These are phyloP conservation scores for Colletotrichum theobromicola DNA, from an alignment of 2,329 filamentous ascomycete genomes.

Conservation along the genomic window DNA sequence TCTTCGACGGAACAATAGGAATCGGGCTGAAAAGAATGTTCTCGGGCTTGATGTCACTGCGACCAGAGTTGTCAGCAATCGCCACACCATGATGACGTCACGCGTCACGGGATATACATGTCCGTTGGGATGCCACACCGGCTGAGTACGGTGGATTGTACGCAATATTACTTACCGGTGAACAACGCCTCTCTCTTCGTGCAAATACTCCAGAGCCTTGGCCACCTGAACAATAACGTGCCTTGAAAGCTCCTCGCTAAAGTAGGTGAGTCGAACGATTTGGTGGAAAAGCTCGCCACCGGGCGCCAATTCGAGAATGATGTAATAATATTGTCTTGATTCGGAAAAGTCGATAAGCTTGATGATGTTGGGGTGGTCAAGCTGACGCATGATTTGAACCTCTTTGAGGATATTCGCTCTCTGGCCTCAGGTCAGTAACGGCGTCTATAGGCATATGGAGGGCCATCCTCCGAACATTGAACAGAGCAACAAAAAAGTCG, in stretches of 20 bases:
- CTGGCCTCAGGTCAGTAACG: slow-evolving; percentile 54
- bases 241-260: slow-evolving; percentile 92
- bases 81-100: slow-evolving; percentile 32
- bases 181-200: slow-evolving; percentile 93
- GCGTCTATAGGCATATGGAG: neutral
- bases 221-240: slow-evolving; percentile 96
- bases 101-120: neutral
- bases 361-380: slow-evolving; percentile 96
- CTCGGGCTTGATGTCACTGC: slow-evolving; percentile 96
- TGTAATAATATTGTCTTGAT: slow-evolving; percentile 95
- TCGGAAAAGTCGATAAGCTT: slow-evolving; percentile 94
- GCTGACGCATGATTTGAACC: slow-evolving; percentile 96
- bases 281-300: slow-evolving; percentile 98
- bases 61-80: neutral
- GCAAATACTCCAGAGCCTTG: slow-evolving; percentile 90
- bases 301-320: slow-evolving; percentile 91
- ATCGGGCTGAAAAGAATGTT: slow-evolving; percentile 93
- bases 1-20: slow-evolving; percentile 79
- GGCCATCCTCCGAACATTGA: slow-evolving; percentile 21
- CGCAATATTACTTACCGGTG: slow-evolving; percentile 77
- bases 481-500: slow-evolving; percentile 29
- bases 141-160: too few species aligned
- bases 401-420: slow-evolving; percentile 98
- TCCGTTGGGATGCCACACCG: neutral
- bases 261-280: slow-evolving; percentile 97